Percentiles rank a stretch among this genome's conserved stretches.
These are phyloP conservation scores for Taiozyma sp. DNA, from an alignment of 1,139 yeast species.

Conservation along the genomic window DNA sequence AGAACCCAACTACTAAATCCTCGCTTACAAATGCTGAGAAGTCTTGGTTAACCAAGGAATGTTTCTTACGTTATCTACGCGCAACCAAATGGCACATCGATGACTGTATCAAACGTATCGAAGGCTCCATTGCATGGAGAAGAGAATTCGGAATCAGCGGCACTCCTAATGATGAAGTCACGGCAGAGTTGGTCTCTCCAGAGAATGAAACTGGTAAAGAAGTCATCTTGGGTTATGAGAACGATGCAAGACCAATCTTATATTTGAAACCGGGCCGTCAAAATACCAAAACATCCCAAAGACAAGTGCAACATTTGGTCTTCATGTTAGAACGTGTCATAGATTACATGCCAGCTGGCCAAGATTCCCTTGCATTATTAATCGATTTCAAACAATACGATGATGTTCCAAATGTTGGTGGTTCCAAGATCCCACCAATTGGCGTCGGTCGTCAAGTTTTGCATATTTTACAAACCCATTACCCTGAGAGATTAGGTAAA, in stretches of 20 bases:
- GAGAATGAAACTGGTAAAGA: conserved; percentile 91
- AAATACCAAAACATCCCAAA: conserved; percentile 77
- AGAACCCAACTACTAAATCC: conserved; percentile 24
- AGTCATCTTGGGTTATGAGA: conserved; percentile 81
- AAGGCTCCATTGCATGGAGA: conserved; percentile 81
- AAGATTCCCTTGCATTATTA: conserved; percentile 80
- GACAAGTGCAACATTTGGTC: conserved; percentile 90
- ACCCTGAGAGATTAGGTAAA: conserved; percentile 91
- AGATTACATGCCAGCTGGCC: conserved; percentile 92
- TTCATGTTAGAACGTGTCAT: conserved; percentile 86
- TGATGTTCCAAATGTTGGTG: conserved; percentile 36
- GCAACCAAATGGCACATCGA: conserved; percentile 84
- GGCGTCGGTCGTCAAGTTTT: conserved; percentile 71
- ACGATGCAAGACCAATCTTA: conserved; percentile 79
- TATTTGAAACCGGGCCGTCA: conserved; percentile 90
- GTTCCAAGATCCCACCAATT: conserved; percentile 77
- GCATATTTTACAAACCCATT: conserved; percentile 82
- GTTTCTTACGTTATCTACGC: conserved; percentile 77
- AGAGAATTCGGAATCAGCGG: conserved; percentile 82
- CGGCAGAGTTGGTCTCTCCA: conserved; percentile 54
- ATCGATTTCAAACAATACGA: conserved; percentile 80
- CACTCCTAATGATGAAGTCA: conserved; percentile 38
- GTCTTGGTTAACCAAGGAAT: conserved; percentile 88
- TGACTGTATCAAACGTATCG: conserved; percentile 68
- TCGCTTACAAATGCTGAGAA: conserved; percentile 58